Base-by-base conservation (phyloP, 805 yeast species). In the Candida montana region DNA sequence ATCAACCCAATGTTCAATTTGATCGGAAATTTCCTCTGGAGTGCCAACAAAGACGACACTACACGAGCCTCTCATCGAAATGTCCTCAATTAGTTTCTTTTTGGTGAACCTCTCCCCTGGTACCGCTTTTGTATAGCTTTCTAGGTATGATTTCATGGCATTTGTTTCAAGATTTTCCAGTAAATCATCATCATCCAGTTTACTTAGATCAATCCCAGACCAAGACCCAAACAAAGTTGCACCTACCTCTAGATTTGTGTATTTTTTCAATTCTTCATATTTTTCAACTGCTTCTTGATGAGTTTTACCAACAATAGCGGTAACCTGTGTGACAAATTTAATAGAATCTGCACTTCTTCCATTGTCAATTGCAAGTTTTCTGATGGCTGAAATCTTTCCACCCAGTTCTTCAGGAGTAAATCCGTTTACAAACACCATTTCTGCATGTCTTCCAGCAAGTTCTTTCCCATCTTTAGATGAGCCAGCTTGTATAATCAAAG, bases 401-500 rank as follows among this genome's bases (percentile, higher is more conserved):
- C 52, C 58, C 30, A 67, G 47, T 7, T 35, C 43, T 21, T 52
- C 56, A 4, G 72, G 67, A 5, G 63, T 54, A 29, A 56, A 51
- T 5, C 63, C 64, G 13, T 63, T 57, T 13, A 64, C 53, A 45
- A 70, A 70, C 4, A 68, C 63, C 11, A 61, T 63, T 47, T 70
- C 75, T 1, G 73, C 74, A 48, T 64, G 59, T 43, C 61, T 61
- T 8, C 74, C 71, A 3, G 71, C 74, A 43, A 67, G 58, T 13
- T 66, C 65, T 27, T 57, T 55, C 7, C 75, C 75, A 17, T 55
- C 56, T 10, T 61, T 51, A 7, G 74, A 69, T 19, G 68, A 55
- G 3, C 75, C 75, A 3, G 75, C 75, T 50, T 69, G 72, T 31
- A 69, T 57, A 28, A 70, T 49, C 9, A 70, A 64, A 2, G 75